Evolutionary conservation across 345 rosid genomes (phyloP), one percentile per base, ranked within the genome.

Genomic region (Hypericum androsaemum): DNA sequence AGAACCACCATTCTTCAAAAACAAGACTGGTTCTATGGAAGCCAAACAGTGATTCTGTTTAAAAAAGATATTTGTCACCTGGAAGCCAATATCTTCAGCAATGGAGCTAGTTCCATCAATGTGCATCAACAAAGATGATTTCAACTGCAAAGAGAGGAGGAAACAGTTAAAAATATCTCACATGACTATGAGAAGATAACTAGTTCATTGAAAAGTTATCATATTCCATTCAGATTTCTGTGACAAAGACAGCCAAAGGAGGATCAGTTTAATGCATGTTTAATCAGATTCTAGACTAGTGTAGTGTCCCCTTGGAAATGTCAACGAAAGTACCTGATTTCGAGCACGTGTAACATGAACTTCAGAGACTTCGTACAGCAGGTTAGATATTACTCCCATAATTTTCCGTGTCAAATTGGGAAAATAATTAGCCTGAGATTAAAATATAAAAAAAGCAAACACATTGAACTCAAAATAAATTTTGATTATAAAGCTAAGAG

Each of bases 11-110:
- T n/a, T n/a, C n/a, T 44, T 44, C 3, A n/a, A 22, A n/a, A n/a
- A 44, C 15, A 43, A 43, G n/a, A 4, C n/a, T n/a, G n/a, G n/a
- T n/a, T n/a, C n/a, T n/a, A n/a, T n/a, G n/a, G n/a, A n/a, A n/a
- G n/a, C n/a, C 6, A 5, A 9, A 9, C 3, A 3, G 5, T 9
- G n/a, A 43, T 6, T 5, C n/a, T 11, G 5, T 43, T 11, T n/a
- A 9, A 11, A 43, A 5, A 43, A 35, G 12, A n/a, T 28, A 47
- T 6, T 11, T 12, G 44, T 51, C 72, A 94, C 99, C 97, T 94
- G 99, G 48, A 94, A 94, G 40, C 97, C 97, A 57, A 88, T 94
- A 71, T 94, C 95, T 67, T 88, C 97, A 42, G 99, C 99, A 39
- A 88, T 68, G 44, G 94, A 85, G 59, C n/a, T n/a, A n/a, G n/a